Evolutionary conservation across 371 early-diverging fungal genomes (phyloP), one percentile per base, ranked within the genome.

Genomic region (Mortierella sp.): DNA sequence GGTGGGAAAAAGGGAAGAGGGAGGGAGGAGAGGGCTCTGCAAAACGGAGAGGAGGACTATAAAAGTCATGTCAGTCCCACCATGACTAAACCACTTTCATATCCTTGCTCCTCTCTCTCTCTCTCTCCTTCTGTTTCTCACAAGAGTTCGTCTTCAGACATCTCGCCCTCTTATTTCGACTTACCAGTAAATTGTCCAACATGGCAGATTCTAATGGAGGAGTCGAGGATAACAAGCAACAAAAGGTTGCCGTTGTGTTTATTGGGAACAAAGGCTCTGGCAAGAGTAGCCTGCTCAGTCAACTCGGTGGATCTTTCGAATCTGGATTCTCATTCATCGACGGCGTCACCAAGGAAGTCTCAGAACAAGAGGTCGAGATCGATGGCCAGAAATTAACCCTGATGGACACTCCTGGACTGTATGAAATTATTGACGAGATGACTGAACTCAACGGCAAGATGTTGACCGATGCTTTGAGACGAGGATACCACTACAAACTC

Each of bases 341-440:
- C 11, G 67, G 60, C 23, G 16, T 19, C n/a, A 67, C 60, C 16
- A 53, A n/a, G 19, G 53, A 26, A 16, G 60, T 67, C 44, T 6
- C 16, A 11, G 59, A 58, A 12, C 16, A 16, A 15, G 16, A 0
- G 4, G 59, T 51, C 16, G n/a, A n/a, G 0, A 15, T 66, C 7
- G 4, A 48, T 1, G 59, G 66, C 23, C 18, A 50, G 30, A 2
- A 3, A 0, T 37, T 67, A 1, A 18, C 51, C 37, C 62, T 68
- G 2, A 62, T 68, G 3, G 62, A 68, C 37, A 26, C 56, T n/a
- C 68, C 68, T n/a, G 62, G 68, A 19, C 30, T 68, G 37, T 68
- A 55, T 29, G 62, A 61, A 12, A 37, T 57, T 7, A 47, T 47
- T 26, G 48, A 45, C 16, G 18, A 57, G 11, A 29, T 5, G 6